Percentiles rank a stretch among this genome's conserved stretches.
These are phyloP conservation scores for Candida gorgasii DNA, from an alignment of 805 yeast species.

Conservation along the genomic window DNA sequence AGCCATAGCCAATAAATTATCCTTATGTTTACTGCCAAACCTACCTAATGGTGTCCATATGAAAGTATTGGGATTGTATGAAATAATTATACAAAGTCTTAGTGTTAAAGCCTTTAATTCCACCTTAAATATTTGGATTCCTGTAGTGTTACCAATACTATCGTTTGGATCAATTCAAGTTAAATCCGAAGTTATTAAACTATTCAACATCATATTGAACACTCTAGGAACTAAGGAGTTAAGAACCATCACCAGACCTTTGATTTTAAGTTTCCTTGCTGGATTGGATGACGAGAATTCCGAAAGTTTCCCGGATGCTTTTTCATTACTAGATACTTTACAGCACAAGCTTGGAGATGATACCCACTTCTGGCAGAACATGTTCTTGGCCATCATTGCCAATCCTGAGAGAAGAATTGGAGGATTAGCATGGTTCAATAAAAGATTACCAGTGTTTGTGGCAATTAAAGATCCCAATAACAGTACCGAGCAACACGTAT, in stretches of 20 bases:
- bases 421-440: slow-evolving; percentile 72
- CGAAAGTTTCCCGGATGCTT: slow-evolving; percentile 68
- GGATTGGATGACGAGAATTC: slow-evolving; percentile 92
- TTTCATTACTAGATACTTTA: slow-evolving; percentile 61
- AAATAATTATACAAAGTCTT: slow-evolving; percentile 63
- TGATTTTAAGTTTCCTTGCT: slow-evolving; percentile 73
- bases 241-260: slow-evolving; percentile 61
- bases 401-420: slow-evolving; percentile 83
- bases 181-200: slow-evolving; percentile 69
- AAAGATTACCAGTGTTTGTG: slow-evolving; percentile 63
- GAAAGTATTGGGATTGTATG: slow-evolving; percentile 79
- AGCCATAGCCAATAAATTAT: slow-evolving; percentile 67
- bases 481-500: no score
- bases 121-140: slow-evolving; percentile 77
- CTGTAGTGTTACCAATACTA: slow-evolving; percentile 88
- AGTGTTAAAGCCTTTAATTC: slow-evolving; percentile 54
- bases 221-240: slow-evolving; percentile 45
- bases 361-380: slow-evolving; percentile 81
- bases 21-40: slow-evolving; percentile 76
- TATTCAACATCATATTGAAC: slow-evolving; percentile 56
- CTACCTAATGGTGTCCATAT: slow-evolving; percentile 96
- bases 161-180: slow-evolving; percentile 87
- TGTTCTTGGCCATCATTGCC: slow-evolving; percentile 72
- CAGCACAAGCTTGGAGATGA: slow-evolving; percentile 61
- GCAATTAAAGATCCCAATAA: slow-evolving; percentile 28